Base-by-base conservation (phyloP, 2,329 filamentous ascomycete species). In the Fusarium lateritium region DNA sequence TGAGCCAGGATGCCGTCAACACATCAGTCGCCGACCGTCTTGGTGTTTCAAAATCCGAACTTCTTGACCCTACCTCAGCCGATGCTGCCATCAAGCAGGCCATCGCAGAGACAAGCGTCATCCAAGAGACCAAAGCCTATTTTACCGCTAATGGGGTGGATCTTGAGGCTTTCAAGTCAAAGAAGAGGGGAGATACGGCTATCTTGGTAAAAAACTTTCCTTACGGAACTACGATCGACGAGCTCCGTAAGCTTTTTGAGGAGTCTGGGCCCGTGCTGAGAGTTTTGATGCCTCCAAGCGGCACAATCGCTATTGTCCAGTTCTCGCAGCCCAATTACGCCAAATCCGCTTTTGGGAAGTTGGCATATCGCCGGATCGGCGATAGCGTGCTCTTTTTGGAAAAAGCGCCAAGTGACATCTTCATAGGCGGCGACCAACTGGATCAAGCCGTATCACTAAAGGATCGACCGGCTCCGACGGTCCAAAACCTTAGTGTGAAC, bases 71-170 rank as follows among this genome's bases (percentile, higher is more conserved):
- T n/a, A 97, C 95, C 6, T 97, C 93, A 62, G 90, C 95, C 57
- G 94, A 98, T 80, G 94, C 95, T 62, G 95, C 93, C 44, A 92
- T 99, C 59, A 98, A 97, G 83, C 96, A 98, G 83, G 96, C 96
- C 11, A 92, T 98, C 79, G 96, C 95, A 43, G 96, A 99, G 84
- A 98, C 95, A 22, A 92, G 96, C 67, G 89, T 97, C 72, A 98
- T 99, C 61, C 94, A 97, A 81, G 96, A 98, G 79, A 97, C 94
- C 3, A 98, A 98, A 80, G 85, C 91, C 11, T 99, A 97, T 81
- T 97, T 99, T 76, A 85, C 87, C 54, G 87, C 91, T 44, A 93
- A 98, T 70, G 95, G 95, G 36, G 92, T 98, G 22, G 94, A 98
- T 79, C 85, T 99, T 46, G 91, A 98, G 69, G 92, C 94, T 13